Base-by-base conservation (phyloP, 768 basidiomycete species). In the Calvatia gigantea region DNA sequence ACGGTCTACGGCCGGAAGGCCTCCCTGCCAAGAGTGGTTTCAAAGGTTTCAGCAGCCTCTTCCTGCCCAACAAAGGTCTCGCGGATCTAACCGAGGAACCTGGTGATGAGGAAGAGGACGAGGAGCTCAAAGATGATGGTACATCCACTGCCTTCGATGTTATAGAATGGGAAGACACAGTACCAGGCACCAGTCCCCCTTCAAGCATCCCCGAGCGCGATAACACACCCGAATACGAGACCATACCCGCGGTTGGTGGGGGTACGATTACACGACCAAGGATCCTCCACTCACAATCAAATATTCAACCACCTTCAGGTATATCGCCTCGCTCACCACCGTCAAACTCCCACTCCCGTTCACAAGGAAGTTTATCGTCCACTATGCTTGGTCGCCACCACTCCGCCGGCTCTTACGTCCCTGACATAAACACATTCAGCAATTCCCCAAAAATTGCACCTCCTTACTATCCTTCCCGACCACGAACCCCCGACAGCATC, bases 1-100 rank as follows among this genome's bases (percentile, higher is more conserved):
- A 99, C 65, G 96, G 96, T 14, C 75, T 98, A 11, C 87, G 96
- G 23, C 93, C 94, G 0, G 95, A 98, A 65, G 90, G 91, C 1
- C 75, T 96, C 1, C 94, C 94, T 0, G 79, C 81, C 1, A 95
- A 93, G 71, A 87, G 87, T 57, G 81, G 85, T 3, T 97, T 95
- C 68, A 77, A 80, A 42, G 81, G 81, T 6, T 94, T 97, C 61
- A 84, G 87, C 19, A 83, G 79, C 35, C 73, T 95, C 7, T 95
- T 90, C 58, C 71, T 73, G 6, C 80, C 80, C 3, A 83, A 81
- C 59, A 85, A 81, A 61, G 85, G 86, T 28, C 80, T 94, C 4
- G 90, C 85, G 6, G 90, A 91, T 64, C 83, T 94, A n/a, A 73
- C 86, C 0, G 91, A 93, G 66, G 87, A 89, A 60, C 61, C 70